These are phyloP conservation scores for Podospora tetraspora DNA, from an alignment of 495 filamentous ascomycete genomes.

Conservation along the genomic window DNA sequence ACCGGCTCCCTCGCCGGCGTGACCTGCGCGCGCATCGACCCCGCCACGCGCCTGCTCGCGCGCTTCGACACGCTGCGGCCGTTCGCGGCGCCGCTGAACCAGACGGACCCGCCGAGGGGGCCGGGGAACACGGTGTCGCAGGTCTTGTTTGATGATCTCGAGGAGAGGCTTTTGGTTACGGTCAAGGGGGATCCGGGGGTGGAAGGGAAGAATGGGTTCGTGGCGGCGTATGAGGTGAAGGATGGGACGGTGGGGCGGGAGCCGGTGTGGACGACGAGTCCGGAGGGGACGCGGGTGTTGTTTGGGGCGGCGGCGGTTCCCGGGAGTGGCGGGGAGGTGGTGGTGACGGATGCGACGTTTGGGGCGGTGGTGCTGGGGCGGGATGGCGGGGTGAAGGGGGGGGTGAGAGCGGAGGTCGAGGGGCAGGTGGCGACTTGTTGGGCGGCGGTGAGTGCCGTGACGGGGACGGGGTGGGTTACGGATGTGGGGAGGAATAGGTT, in stretches of 20 bases:
- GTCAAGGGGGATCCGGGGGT: conserved; percentile 39
- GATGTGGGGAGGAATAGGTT: conserved; percentile 48
- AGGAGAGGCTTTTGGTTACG: neutral
- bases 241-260: conserved; percentile 27
- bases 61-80: neutral
- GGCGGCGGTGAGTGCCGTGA: conserved; percentile 39
- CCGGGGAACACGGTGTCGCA: neutral
- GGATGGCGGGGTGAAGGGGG: neutral
- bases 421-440: conserved; percentile 55
- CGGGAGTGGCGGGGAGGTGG: conserved; percentile 32
- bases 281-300: conserved; percentile 47
- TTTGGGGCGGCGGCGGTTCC: conserved; percentile 49
- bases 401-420: conserved; percentile 26
- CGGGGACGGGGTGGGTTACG: conserved; percentile 48
- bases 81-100: neutral
- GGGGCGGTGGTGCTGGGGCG: conserved; percentile 41
- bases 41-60: conserved; percentile 26
- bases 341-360: conserved; percentile 53
- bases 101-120: neutral
- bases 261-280: conserved; percentile 18
- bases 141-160: neutral
- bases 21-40: conserved; percentile 44
- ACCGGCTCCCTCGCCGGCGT: conserved; percentile 50
- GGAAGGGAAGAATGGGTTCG: conserved; percentile 46
- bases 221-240: conserved; percentile 47